Evolutionary conservation across 352 stramenopile species (phyloP).

Genomic region (Pythium grandisporangium): DNA sequence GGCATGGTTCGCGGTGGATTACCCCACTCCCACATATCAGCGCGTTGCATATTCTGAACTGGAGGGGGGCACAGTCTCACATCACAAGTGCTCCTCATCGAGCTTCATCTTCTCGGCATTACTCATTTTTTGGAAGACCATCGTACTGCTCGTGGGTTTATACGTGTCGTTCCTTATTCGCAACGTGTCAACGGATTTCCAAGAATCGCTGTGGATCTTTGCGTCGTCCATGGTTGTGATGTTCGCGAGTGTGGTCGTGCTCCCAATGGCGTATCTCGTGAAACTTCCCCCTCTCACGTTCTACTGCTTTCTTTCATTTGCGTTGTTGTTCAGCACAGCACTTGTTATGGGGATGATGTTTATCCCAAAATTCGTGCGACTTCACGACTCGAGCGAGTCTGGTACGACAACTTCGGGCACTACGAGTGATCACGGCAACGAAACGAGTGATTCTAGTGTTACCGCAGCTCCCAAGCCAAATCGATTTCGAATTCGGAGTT

Average conservation of each 20-base stretch:
- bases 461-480: too few relatives aligned
- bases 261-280: constrained; percentile 26
- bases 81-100: constrained; percentile 21
- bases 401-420: too few relatives aligned
- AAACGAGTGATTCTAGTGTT: too few relatives aligned
- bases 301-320: constrained; percentile 14
- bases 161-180: constrained; percentile 53
- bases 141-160: constrained; percentile 27
- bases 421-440: too few relatives aligned
- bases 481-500: too few relatives aligned
- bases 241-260: constrained; percentile 15
- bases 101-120: constrained; percentile 44
- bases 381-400: constrained; percentile 1
- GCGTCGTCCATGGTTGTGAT: constrained; percentile 35
- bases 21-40: constrained; percentile 14
- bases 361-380: constrained; percentile 14
- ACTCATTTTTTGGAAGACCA: constrained; percentile 49
- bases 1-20: constrained; percentile 22
- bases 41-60: constrained; percentile 16
- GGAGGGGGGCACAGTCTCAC: constrained; percentile 14
- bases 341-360: constrained; percentile 21
- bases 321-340: constrained; percentile 15
- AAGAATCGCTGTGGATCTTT: constrained; percentile 63
- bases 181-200: constrained; percentile 56
- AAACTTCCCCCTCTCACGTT: constrained; percentile 11